These are phyloP conservation scores for Rhizoclosmatium globosum DNA, from an alignment of 192 early-diverging fungal species.

Conservation along the genomic window DNA sequence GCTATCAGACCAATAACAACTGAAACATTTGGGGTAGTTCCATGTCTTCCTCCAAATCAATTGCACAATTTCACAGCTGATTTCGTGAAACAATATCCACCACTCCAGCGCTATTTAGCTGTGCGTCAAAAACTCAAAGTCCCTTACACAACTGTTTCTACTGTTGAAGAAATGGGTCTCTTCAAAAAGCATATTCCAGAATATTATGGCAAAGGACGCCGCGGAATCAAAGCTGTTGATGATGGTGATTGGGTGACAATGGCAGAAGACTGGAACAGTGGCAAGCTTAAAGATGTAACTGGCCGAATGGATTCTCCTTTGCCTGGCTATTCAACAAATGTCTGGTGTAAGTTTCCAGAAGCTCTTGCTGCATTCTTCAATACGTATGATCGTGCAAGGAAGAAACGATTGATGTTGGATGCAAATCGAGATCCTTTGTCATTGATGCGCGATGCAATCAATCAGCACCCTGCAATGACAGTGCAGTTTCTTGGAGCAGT, in stretches of 20 bases:
- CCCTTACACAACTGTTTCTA: neutral
- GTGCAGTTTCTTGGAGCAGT: neutral
- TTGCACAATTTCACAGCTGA: neutral
- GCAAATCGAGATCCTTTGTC: neutral
- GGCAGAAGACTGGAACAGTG: constrained; percentile 2
- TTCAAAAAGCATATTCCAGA: constrained; percentile 19
- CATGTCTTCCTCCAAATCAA: neutral
- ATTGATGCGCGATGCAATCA: neutral
- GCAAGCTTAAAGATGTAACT: neutral
- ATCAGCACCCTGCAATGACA: constrained; percentile 1
- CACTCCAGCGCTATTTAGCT: neutral
- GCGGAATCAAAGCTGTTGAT: constrained; percentile 1
- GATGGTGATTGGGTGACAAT: constrained; percentile 1
- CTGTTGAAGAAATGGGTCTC: constrained; percentile 5
- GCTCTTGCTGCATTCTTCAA: neutral
- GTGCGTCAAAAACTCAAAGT: neutral
- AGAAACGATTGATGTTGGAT: neutral
- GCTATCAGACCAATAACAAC: constrained; percentile 1
- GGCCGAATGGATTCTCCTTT: neutral
- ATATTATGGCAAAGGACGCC: neutral
- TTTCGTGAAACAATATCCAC: neutral
- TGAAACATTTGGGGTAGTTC: constrained; percentile 9
- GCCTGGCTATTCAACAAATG: neutral
- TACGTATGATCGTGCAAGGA: neutral
- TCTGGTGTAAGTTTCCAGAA: constrained; percentile 1